Evolutionary conservation across 2,329 filamentous ascomycete genomes (phyloP), one percentile per base, ranked within the genome.

Genomic region (Alternaria ventricosa): DNA sequence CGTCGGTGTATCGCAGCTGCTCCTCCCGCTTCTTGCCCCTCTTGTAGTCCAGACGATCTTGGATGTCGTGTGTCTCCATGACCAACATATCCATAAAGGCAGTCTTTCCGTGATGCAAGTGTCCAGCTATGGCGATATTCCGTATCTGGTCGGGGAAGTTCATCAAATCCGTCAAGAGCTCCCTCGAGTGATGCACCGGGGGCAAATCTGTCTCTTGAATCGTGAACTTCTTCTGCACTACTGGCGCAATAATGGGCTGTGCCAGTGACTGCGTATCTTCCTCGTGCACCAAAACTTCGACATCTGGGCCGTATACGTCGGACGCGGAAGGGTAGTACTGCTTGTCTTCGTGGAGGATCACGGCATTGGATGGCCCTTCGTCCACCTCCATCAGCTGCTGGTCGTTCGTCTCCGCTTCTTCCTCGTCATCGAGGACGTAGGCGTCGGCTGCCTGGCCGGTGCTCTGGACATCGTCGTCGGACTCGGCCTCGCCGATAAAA

Each of bases 281-380:
- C 81, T 99, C 96, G 77, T 98, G 92, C 41, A 99, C 95, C 80
- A 97, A 84, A 2, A 95, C 96, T 82, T 99, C 96, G 73, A 99
- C 96, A 82, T 96, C 94, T 72, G 90, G 87, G 56, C 96, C 96
- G 79, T 98, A 99, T 45, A 97, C 90, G 80, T 99, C 96, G 77
- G 95, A 90, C 60, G 96, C 96, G n/a, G 94, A 97, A 28, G 96
- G 96, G 78, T 99, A 99, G 82, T 99, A 99, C 79, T 98, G 96
- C 81, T 99, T 99, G 83, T 99, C 96, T 85, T 99, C 96, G 82
- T 99, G 96, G 49, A 99, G 87, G 61, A 99, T 88, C n/a, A 99
- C 94, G 55, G 96, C 95, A 80, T 98, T 99, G 6, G 94, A 97
- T 4, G 95, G 92, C 13, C 92, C 94, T 53, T 94, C 91, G 78